phyloP scores from a whole-genome alignment of 1,139 yeast genomes.

The Arxiozyma bovina region DNA sequence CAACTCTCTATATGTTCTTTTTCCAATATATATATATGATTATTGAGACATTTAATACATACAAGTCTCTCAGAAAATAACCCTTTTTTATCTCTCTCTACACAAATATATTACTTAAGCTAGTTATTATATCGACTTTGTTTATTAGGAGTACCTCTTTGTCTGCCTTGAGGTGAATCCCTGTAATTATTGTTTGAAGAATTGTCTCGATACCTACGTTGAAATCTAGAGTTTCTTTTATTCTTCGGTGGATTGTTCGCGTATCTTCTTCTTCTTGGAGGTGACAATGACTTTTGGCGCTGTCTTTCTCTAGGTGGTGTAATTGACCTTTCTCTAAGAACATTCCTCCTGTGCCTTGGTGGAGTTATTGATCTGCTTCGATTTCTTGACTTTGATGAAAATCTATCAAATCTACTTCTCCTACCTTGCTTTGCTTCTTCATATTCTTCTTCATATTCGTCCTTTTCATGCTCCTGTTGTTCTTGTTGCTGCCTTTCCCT shows the following conservation, averaged over 20 bases:
- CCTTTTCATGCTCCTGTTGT: conserved; percentile 6
- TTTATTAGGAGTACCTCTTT: neutral
- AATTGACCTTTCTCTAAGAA: conserved; percentile 10
- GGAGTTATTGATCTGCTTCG: conserved; percentile 8
- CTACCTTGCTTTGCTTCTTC: conserved; percentile 6
- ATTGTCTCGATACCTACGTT: neutral
- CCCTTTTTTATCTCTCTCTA: neutral
- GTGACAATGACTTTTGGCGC: neutral
- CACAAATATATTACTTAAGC: neutral
- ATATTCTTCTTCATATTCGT: neutral
- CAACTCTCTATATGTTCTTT: too few relatives aligned
- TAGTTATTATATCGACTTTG: neutral
- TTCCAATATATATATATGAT: too few relatives aligned
- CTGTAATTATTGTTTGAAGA: neutral
- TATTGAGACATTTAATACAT: neutral
- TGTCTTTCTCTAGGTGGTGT: conserved; percentile 12
- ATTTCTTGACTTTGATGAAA: conserved; percentile 4
- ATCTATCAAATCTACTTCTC: conserved; percentile 2
- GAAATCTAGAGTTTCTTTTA: neutral
- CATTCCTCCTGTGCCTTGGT: conserved; percentile 5
- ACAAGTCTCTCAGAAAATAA: neutral
- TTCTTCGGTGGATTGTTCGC: neutral
- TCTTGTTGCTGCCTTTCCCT: conserved; percentile 6
- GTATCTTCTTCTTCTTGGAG: neutral
- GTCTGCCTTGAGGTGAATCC: neutral